Evolutionary conservation across 805 yeast genomes (phyloP), one percentile per base, ranked within the genome.

Genomic region (Scheffersomyces amazonensis): DNA sequence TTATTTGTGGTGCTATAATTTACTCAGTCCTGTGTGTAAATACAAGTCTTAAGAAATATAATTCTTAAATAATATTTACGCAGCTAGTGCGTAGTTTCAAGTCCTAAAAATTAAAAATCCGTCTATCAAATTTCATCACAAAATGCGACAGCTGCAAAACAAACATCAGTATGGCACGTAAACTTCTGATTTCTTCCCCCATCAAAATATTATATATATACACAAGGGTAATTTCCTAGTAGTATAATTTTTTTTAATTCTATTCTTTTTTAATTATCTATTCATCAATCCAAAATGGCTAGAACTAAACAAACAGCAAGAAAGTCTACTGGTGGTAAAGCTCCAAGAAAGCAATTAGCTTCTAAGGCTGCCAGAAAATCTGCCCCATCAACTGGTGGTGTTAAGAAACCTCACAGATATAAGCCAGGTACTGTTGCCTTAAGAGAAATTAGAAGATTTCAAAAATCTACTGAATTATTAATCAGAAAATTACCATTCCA

Each of bases 351-450:
- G 57, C 75, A 69, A 56, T 66, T 69, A 56, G 75, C 75, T 52
- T 69, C 75, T 46, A 69, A 69, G 64, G 75, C 75, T 48, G 75
- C 75, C 48, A 67, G 75, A 66, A 69, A 69, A 56, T 69, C 75
- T 35, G 75, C 75, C 40, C 75, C 75, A 53, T 65, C 70, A 37
- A 61, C 73, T 37, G 75, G 75, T 45, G 75, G 75, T 64, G 75
- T 69, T 50, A 69, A 69, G 67, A 69, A 69, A 60, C 75, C 75
- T 24, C 75, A 69, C 70, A 69, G 75, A 68, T 69, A 69, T 62
- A 69, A 69, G 69, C 75, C 75, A 51, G 75, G 75, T 69, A 69
- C 75, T 55, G 75, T 69, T 45, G 75, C 75, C 47, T 69, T 69
- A 58, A 67, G 75, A 67, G 75, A 69, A 64, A 69, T 69, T 51